Conservation (phyloP, 129 eudicot species). For the Artemisia annua region DNA sequence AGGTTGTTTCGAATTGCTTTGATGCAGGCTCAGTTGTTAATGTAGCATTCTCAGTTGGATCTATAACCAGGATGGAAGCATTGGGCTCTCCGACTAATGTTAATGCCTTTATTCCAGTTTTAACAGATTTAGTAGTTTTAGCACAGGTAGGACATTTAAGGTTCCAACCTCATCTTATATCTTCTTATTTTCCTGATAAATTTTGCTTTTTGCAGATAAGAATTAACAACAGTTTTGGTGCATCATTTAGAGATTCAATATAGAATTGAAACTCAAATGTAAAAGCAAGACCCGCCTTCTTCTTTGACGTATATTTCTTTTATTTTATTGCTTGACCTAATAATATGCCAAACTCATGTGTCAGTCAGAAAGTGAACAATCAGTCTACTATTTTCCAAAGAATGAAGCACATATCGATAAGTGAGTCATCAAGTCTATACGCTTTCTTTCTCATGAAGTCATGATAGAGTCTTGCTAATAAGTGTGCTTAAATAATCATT, state of each 20-base stretch:
- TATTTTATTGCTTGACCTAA: not conserved
- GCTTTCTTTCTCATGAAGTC: not conserved
- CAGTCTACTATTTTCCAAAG: slow-evolving; percentile 55
- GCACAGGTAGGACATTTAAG: slow-evolving; percentile 63
- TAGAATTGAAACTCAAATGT: slow-evolving; percentile 97
- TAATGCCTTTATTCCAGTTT: no score
- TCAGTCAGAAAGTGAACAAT: slow-evolving; percentile 67
- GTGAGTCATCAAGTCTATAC: slow-evolving; percentile 50
- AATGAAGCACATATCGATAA: slow-evolving; percentile 75
- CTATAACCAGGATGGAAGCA: no score
- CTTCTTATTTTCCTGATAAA: slow-evolving; percentile 33
- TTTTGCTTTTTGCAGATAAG: slow-evolving; percentile 66
- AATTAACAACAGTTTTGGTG: slow-evolving; percentile 94
- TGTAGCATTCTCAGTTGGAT: no score
- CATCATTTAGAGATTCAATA: slow-evolving; percentile 97
- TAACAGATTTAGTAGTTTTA: no score
- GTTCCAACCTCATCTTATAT: slow-evolving; percentile 18
- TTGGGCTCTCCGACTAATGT: no score
- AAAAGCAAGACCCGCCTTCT: slow-evolving; percentile 77
- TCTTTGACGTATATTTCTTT: not conserved
- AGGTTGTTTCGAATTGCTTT: no score
- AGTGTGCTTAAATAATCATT: slow-evolving; percentile 24
- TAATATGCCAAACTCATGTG: slow-evolving; percentile 26
- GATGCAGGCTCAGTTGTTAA: no score
- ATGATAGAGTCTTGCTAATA: slow-evolving; percentile 1